Evolutionary conservation across 192 early-diverging fungal species (phyloP).

Genomic region (Diversispora epigaea): DNA sequence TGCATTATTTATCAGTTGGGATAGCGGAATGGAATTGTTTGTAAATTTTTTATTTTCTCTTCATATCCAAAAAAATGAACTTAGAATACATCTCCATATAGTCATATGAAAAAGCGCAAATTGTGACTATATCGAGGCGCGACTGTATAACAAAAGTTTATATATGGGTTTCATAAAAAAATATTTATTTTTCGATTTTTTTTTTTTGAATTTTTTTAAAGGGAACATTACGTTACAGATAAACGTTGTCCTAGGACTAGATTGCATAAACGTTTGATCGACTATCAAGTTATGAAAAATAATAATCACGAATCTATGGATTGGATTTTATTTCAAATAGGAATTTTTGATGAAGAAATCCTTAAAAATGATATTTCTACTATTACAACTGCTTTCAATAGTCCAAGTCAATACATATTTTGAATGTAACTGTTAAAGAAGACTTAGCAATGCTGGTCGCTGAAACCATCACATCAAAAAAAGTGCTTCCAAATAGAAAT

Average conservation of each 20-base stretch:
- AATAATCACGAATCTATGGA: not conserved
- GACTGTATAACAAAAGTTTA: not conserved
- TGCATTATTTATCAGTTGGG: not conserved
- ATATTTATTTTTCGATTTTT: not conserved
- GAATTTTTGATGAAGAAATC: slow-evolving; percentile 3
- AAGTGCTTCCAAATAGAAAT: slow-evolving; percentile 1
- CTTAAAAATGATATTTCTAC: slow-evolving; percentile 14
- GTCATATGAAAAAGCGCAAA: not conserved
- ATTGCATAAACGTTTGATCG: not conserved
- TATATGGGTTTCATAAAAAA: not conserved
- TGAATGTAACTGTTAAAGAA: slow-evolving; percentile 18
- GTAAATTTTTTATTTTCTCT: too few relatives aligned
- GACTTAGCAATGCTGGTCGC: not conserved
- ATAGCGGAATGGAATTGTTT: not conserved
- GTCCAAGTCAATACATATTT: slow-evolving; percentile 3
- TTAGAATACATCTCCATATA: too few relatives aligned
- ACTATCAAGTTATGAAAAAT: not conserved
- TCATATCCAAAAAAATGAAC: too few relatives aligned
- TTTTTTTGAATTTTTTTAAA: not conserved
- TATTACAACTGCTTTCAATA: slow-evolving; percentile 14
- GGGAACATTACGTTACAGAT: not conserved
- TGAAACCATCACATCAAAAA: not conserved
- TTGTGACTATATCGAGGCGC: not conserved
- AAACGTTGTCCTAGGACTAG: not conserved
- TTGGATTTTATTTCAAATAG: slow-evolving; percentile 22